Evolutionary conservation across 352 stramenopile species (phyloP), one percentile per base, ranked within the genome.

Genomic region (Globisporangium camurandrum): DNA sequence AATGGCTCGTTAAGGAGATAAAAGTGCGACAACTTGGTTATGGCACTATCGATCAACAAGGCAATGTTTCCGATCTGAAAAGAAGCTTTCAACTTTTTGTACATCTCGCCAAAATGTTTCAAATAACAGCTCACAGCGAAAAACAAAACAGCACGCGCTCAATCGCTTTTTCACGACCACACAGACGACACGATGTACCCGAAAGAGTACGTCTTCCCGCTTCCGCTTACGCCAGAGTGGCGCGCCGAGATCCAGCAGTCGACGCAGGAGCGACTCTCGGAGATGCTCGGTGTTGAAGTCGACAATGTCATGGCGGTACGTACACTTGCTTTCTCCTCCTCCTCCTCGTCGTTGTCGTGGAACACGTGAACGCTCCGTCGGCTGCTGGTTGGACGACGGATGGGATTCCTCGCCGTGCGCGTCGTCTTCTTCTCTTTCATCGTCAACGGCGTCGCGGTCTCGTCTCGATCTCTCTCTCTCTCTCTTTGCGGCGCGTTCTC

Each of bases 291-390:
- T 47, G 76, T 88, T 10, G 81, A 90, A 43, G 78, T 90, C 48
- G 81, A 93, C 65, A 80, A 71, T 30, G 78, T 88, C 46, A 93
- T 93, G 81, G 78, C 81, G 81, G 81, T 93, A 86, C 63, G 56
- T 55, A 22, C 30, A 6, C n/a, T 23, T 8, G 24, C 20, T 5
- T 9, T 24, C 9, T 46, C n/a, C n/a, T n/a, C n/a, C n/a, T n/a
- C n/a, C 30, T 12, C 30, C 30, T 7, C 30, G 30, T 34, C 30
- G 3, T 34, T n/a, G n/a, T n/a, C n/a, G n/a, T n/a, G n/a, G n/a
- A n/a, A n/a, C n/a, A n/a, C n/a, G 2, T 14, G 30, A 34, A 34
- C 30, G 1, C 14, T 34, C 14, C 30, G 30, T n/a, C n/a, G n/a
- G n/a, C n/a, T n/a, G n/a, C n/a, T n/a, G n/a, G n/a, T n/a, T n/a